Evolutionary conservation across 2,329 filamentous ascomycete genomes (phyloP).

Genomic region (Phialemoniopsis sp.): DNA sequence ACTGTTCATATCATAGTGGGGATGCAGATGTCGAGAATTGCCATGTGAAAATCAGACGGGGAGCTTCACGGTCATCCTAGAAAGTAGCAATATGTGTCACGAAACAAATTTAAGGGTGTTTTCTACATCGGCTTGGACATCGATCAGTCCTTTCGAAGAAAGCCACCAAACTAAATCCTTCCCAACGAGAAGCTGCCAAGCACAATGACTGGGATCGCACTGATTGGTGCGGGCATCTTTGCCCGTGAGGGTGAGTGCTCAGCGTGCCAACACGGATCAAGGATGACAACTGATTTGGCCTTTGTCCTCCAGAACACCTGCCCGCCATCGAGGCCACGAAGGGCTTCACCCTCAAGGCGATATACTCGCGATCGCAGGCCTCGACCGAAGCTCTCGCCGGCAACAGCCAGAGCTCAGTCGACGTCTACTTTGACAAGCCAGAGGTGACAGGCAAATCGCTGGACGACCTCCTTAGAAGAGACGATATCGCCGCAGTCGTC

Average conservation of each 20-base stretch:
- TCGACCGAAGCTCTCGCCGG: slow-evolving; percentile 46
- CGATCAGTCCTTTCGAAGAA: too few relatives aligned
- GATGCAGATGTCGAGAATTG: too few relatives aligned
- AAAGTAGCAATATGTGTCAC: too few relatives aligned
- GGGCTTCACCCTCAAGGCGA: slow-evolving; percentile 52
- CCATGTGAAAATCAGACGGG: too few relatives aligned
- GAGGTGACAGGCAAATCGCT: slow-evolving; percentile 35
- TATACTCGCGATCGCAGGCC: slow-evolving; percentile 61
- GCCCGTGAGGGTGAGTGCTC: slow-evolving; percentile 17
- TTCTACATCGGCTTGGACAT: too few relatives aligned
- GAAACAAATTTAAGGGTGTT: too few relatives aligned
- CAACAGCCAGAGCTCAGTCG: slow-evolving; percentile 23
- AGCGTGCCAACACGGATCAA: neutral
- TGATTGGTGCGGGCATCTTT: slow-evolving; percentile 29
- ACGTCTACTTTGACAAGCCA: slow-evolving; percentile 55
- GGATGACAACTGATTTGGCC: neutral
- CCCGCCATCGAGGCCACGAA: slow-evolving; percentile 55
- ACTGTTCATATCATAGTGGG: too few relatives aligned
- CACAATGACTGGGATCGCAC: slow-evolving; percentile 18
- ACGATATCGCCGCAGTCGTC: slow-evolving; percentile 51
- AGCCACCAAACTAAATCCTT: too few relatives aligned
- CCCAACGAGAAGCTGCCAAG: too few relatives aligned
- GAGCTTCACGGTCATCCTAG: too few relatives aligned
- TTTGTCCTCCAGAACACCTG: slow-evolving; percentile 18
- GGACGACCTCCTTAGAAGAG: slow-evolving; percentile 45